Percentiles rank a stretch among this genome's conserved stretches.
Evolutionary conservation across 2,329 filamentous ascomycete species (phyloP).

Genomic region (Monosporascus sp.): DNA sequence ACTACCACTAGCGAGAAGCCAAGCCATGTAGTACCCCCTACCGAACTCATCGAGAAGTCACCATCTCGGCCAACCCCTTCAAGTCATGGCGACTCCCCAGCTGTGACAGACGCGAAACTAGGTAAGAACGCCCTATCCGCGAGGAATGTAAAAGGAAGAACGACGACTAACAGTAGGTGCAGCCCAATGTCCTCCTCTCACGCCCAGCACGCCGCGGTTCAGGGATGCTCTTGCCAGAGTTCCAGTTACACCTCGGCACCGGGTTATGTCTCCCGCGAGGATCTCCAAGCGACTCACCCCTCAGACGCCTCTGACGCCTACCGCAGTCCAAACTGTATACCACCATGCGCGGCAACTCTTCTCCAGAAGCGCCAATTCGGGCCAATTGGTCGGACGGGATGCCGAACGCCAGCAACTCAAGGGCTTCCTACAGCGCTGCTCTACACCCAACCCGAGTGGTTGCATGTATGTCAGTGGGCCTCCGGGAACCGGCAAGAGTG

Average conservation of each 20-base stretch:
- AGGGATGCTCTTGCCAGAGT: constrained; percentile 70
- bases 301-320: constrained; percentile 66
- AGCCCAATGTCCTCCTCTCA: constrained; percentile 46
- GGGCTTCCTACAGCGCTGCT: constrained; percentile 61
- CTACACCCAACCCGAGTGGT: constrained; percentile 58
- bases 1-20: constrained; percentile 30
- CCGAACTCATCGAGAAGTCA: constrained; percentile 31
- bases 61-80: constrained; percentile 15
- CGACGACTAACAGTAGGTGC: constrained; percentile 12
- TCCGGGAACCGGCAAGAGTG: constrained; percentile 94
- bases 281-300: constrained; percentile 75
- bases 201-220: constrained; percentile 70
- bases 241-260: constrained; percentile 76
- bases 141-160: background rate
- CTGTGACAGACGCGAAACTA: constrained; percentile 9
- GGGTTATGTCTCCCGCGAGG: constrained; percentile 71
- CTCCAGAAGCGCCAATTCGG: constrained; percentile 69
- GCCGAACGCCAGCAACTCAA: constrained; percentile 59
- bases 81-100: constrained; percentile 4
- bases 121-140: constrained; percentile 7
- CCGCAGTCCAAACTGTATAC: constrained; percentile 70
- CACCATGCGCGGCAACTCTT: constrained; percentile 85
- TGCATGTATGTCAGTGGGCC: constrained; percentile 95
- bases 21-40: constrained; percentile 38
- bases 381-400: constrained; percentile 73